Base-by-base conservation (phyloP, 2,329 filamentous ascomycete species). In the Phialophora macrospora region DNA sequence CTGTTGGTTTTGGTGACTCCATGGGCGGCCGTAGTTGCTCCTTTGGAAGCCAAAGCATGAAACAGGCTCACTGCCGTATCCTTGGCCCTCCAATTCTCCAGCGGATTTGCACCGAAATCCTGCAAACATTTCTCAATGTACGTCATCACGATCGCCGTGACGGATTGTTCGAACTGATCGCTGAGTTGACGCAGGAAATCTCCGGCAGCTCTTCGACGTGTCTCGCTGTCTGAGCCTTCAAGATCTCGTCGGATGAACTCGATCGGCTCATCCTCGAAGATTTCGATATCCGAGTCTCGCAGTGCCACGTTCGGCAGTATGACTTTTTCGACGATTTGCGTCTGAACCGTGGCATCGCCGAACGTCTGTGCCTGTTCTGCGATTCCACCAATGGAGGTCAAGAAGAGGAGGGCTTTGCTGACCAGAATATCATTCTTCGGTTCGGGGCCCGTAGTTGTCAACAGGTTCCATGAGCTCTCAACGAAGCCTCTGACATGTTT, bases 21-120 rank as follows among this genome's bases (percentile, higher is more conserved):
- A 73, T 96, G 92, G 0, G 88, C 90, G 7, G 92, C 86, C 2
- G 95, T 98, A 34, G 94, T 88, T 34, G 88, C 86, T 61, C 95
- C 95, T 81, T 96, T 97, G 48, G 93, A 92, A 17, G 95, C 95
- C 72, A 98, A 92, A 4, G 95, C 92, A 44, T 95, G 88, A 82
- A 96, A 99, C 17, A 99, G 87, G 75, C 98, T 98, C 64, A 97
- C 90, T n/a, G 95, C 95, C 0, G 94, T 98, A 75, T 99, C 95
- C 81, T 99, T 99, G 56, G 93, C 89, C 78, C 96, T 96, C 95
- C 95, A 99, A 77, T 97, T 93, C 20, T 84, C 80, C 14, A 80
- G 78, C 49, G 83, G 82, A 68, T 88, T 83, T 77, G 90, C 90
- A 62, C 88, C 85, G 74, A 93, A 93, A 62, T 90, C 84, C 41